These are phyloP conservation scores for Penicillium sp. DNA, from an alignment of 2,329 filamentous ascomycete species.

Conservation along the genomic window DNA sequence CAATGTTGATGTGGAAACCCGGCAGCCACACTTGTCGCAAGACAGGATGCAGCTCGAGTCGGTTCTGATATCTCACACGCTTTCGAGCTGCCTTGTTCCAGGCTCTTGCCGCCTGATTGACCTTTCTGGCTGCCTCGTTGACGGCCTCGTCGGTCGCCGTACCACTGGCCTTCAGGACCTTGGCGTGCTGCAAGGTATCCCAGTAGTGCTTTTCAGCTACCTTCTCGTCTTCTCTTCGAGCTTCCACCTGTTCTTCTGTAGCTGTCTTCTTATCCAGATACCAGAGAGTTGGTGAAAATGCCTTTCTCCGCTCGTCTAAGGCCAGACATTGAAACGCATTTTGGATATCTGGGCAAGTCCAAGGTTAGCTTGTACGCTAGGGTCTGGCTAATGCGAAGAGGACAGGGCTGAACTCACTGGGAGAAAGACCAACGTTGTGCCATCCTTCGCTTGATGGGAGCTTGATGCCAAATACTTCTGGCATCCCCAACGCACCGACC, in stretches of 20 bases:
- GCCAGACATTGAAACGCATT: conserved; percentile 45
- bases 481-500: conserved; percentile 36
- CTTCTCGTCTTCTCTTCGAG: conserved; percentile 2
- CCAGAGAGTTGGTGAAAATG: conserved; percentile 58
- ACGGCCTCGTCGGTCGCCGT: conserved; percentile 17
- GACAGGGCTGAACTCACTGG: conserved; percentile 12
- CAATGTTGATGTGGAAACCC: conserved; percentile 56
- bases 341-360: conserved; percentile 28
- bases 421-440: conserved; percentile 22
- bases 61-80: conserved; percentile 17
- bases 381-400: too few relatives aligned
- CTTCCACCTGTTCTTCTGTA: conserved; percentile 11
- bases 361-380: neutral
- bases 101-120: conserved; percentile 16
- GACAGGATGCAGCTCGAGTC: conserved; percentile 21
- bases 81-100: conserved; percentile 17
- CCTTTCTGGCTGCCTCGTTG: conserved; percentile 14
- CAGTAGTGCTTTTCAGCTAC: conserved; percentile 12
- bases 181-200: conserved; percentile 11
- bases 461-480: conserved; percentile 26
- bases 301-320: conserved; percentile 42
- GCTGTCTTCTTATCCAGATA: conserved; percentile 40
- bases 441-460: conserved; percentile 15
- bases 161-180: conserved; percentile 15
- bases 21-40: conserved; percentile 61